phyloP scores from a whole-genome alignment of 1,284 basidiomycete genomes.

The Fistulinella staudtii region DNA sequence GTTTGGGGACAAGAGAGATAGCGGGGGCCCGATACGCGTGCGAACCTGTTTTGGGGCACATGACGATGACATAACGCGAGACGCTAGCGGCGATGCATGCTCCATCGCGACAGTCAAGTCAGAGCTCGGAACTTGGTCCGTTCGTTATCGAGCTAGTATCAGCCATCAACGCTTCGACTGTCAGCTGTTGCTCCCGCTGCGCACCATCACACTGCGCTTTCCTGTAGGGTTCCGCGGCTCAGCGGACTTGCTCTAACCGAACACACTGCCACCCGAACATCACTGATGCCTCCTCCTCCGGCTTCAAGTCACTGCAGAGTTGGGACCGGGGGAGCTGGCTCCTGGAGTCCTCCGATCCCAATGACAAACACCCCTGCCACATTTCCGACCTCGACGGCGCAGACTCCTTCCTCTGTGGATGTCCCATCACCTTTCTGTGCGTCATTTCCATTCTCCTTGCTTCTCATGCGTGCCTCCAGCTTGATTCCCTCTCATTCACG shows the following conservation, averaged over 20 bases:
- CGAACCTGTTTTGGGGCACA: slow-evolving; percentile 20
- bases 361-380: no score
- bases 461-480: slow-evolving; percentile 10
- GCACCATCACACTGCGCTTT: neutral
- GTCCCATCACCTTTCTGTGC: slow-evolving; percentile 4
- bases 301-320: no score
- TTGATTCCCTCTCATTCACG: slow-evolving; percentile 1
- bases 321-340: slow-evolving; percentile 9
- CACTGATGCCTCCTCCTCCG: neutral
- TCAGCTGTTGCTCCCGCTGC: neutral
- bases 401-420: slow-evolving; percentile 10
- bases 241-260: slow-evolving; percentile 12
- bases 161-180: neutral
- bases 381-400: slow-evolving; percentile 27
- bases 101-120: neutral
- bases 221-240: slow-evolving; percentile 10
- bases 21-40: slow-evolving; percentile 15
- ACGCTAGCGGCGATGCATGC: neutral
- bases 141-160: neutral
- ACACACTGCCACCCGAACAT: slow-evolving; percentile 1
- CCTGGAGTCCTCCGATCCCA: slow-evolving; percentile 5
- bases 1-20: slow-evolving; percentile 12
- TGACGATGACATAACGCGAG: slow-evolving; percentile 26
- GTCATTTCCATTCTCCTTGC: slow-evolving; percentile 6
- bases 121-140: neutral